A percentile compares a stretch with the other conserved stretches of the same genome.
Evolutionary conservation across 106 monocot genomes (phyloP).

Genomic region (Platanthera guangdongensis): DNA sequence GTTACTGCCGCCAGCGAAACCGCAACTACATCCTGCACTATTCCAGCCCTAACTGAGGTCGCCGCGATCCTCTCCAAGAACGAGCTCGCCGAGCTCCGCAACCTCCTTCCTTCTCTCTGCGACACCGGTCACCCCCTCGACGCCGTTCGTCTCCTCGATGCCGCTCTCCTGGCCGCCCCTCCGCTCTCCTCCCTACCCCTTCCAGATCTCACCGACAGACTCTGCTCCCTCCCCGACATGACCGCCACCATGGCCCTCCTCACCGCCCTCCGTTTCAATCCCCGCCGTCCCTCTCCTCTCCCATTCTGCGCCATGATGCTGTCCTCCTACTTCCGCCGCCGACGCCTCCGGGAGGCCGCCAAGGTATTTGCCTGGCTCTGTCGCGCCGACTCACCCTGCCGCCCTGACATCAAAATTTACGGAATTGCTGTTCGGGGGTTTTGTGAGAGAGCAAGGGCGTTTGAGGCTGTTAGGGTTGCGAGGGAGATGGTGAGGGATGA

Average conservation of each 20-base stretch:
- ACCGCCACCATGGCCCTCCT: slow-evolving; percentile 34
- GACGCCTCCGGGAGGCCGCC: slow-evolving; percentile 24
- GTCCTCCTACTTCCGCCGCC: slow-evolving; percentile 25
- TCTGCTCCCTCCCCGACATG: slow-evolving; percentile 32
- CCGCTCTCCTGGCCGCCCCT: slow-evolving; percentile 34
- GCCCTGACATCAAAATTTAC: slow-evolving; percentile 29
- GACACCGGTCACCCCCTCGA: slow-evolving; percentile 23
- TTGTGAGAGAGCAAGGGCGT: slow-evolving; percentile 22
- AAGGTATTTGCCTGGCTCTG: slow-evolving; percentile 48
- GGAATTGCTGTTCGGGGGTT: slow-evolving; percentile 22
- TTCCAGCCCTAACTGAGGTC: not conserved
- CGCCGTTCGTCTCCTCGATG: slow-evolving; percentile 36
- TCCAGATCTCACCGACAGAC: slow-evolving; percentile 19
- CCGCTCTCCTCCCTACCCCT: slow-evolving; percentile 27
- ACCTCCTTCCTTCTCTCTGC: slow-evolving; percentile 35
- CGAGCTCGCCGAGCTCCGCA: slow-evolving; percentile 24
- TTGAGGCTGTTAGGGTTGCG: slow-evolving; percentile 28
- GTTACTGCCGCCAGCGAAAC: not conserved
- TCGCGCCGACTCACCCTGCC: slow-evolving; percentile 32
- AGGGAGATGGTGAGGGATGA: slow-evolving; percentile 34
- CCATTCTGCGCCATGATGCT: slow-evolving; percentile 29
- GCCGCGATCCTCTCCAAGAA: slow-evolving; percentile 13
- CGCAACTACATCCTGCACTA: not conserved
- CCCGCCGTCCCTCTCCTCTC: slow-evolving; percentile 30
- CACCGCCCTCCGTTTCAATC: slow-evolving; percentile 38